These are phyloP conservation scores for Fraxinus paxiana DNA, from an alignment of 305 asterid species.

Conservation along the genomic window DNA sequence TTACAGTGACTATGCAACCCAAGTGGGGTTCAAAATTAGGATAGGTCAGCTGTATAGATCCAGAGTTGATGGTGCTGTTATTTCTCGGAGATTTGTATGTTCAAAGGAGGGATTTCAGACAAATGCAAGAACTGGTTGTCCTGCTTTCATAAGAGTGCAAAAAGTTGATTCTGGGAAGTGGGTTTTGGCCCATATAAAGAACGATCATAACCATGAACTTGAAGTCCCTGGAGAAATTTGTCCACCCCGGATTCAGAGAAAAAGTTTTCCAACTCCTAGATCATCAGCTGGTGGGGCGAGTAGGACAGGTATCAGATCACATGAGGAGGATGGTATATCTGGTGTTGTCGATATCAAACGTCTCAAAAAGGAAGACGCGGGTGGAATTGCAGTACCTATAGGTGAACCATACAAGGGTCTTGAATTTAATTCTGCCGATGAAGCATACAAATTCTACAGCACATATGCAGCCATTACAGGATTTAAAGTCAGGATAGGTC, in stretches of 20 bases:
- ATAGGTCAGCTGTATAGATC: constrained; percentile 96
- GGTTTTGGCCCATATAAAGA: constrained; percentile 74
- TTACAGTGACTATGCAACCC: constrained; percentile 64
- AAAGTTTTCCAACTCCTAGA: constrained; percentile 59
- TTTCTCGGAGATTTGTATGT: constrained; percentile 83
- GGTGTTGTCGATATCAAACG: constrained; percentile 58
- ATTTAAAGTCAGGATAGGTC: constrained; percentile 83
- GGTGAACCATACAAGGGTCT: constrained; percentile 86
- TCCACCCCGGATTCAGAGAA: constrained; percentile 58
- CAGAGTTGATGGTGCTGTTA: constrained; percentile 73
- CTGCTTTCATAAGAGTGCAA: constrained; percentile 86
- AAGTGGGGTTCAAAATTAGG: constrained; percentile 73
- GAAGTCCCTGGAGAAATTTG: constrained; percentile 61
- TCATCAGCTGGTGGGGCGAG: constrained; percentile 64
- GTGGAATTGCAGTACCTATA: constrained; percentile 38
- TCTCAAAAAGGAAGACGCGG: constrained; percentile 54
- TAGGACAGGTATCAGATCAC: constrained; percentile 84
- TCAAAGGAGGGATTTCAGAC: constrained; percentile 95
- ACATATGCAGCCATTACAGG: constrained; percentile 62
- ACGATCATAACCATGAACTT: constrained; percentile 82
- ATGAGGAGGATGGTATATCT: constrained; percentile 67
- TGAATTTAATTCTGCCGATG: constrained; percentile 64
- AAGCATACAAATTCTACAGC: constrained; percentile 76
- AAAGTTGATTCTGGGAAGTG: constrained; percentile 82
- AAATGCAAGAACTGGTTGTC: constrained; percentile 81